Base-by-base conservation (phyloP, 1,139 yeast genomes). In the Debaryomyces robertsiae region DNA sequence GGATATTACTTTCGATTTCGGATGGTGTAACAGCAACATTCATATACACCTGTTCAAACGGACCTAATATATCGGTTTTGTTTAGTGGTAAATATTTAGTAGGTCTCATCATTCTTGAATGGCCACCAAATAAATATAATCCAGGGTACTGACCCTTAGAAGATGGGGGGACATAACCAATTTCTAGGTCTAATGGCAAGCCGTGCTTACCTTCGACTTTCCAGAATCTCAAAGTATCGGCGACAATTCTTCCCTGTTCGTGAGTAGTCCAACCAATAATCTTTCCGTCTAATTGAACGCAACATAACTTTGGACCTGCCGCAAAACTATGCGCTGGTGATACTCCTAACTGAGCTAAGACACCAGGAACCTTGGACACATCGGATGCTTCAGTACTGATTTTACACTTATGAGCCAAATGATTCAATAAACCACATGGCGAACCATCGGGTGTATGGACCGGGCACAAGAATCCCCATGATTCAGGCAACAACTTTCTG, bases 381-480 rank as follows among this genome's bases (percentile, higher is more conserved):
- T 90, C 95, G 2, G 84, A 70, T 32, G 82, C 84, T 35, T 69
- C 67, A 7, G 98, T 91, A 4, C 96, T 81, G 47, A 93, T 85
- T 55, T 78, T 76, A 76, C 99, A 93, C 65, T 88, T 89, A 67
- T 93, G 97, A 9, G 98, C 84, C 72, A 93, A 84, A 73, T 93
- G 99, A 67, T 94, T 94, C 56, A 93, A 75, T 62, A 93, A 75
- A 69, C 99, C 99, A 84, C 99, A 93, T 16, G 99, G 99, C 38
- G 98, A 87, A 57, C 99, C 99, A 85, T 93, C 99, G 2, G 99
- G 99, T 11, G 99, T 93, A 67, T 93, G 98, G 13, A 94, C 98
- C 15, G 99, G 98, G 71, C 99, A 94, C 54, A 94, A 69, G 76
- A 93, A 94, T 4, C 98, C 98, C 99, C 99, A 93, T 1, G 96